phyloP scores from a whole-genome alignment of 352 stramenopile genomes.

The Globisporangium alternatum region DNA sequence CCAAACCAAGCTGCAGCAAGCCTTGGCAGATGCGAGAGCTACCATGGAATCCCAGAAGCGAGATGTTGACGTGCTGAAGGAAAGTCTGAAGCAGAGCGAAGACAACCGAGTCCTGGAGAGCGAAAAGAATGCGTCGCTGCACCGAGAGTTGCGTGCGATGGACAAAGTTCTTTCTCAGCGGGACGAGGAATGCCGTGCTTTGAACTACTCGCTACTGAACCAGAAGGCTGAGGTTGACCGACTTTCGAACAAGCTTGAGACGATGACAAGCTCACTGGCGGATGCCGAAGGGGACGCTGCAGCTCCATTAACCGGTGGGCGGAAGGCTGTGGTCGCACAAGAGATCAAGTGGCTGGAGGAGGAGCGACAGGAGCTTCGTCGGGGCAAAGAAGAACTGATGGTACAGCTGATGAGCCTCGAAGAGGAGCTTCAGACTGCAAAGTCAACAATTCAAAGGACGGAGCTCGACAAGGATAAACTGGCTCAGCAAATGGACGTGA shows the following conservation, averaged over 20 bases:
- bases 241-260: conserved; percentile 35
- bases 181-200: conserved; percentile 61
- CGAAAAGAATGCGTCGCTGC: conserved; percentile 71
- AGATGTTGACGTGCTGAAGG: conserved; percentile 59
- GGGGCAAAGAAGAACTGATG: conserved; percentile 55
- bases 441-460: conserved; percentile 30
- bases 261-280: conserved; percentile 18
- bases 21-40: conserved; percentile 34
- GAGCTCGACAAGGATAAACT: conserved; percentile 53
- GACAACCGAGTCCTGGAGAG: conserved; percentile 44
- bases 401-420: conserved; percentile 56
- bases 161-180: conserved; percentile 65
- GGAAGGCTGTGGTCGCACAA: conserved; percentile 42
- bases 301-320: conserved; percentile 16
- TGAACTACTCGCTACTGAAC: conserved; percentile 54
- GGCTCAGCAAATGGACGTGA: conserved; percentile 28
- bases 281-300: conserved; percentile 6
- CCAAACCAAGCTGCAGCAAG: conserved; percentile 43
- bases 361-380: conserved; percentile 51
- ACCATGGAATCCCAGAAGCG: conserved; percentile 36
- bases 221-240: conserved; percentile 59
- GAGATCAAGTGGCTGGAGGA: conserved; percentile 78
- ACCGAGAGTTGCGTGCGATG: conserved; percentile 68
- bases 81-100: conserved; percentile 57
- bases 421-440: conserved; percentile 47